Base-by-base conservation (phyloP, 2,329 filamentous ascomycete genomes). In the Fusarium sp. region DNA sequence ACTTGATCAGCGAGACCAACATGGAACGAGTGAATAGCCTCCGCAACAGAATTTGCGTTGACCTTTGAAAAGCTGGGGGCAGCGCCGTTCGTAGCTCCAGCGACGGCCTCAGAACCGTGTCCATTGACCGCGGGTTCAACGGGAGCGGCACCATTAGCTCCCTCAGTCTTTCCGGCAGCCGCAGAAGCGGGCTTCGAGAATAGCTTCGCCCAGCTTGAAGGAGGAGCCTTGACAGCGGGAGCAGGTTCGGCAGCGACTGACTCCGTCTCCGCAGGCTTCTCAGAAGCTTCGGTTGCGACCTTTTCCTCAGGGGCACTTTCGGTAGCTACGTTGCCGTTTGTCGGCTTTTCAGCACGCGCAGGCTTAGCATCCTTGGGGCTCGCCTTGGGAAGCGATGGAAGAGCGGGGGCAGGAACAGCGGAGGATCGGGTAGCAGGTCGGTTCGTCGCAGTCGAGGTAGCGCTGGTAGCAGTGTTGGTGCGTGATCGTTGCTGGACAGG, bases 1-100 rank as follows among this genome's bases (percentile, higher is more conserved):
- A 95, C 84, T 75, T 91, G 93, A 32, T 87, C 83, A 40, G 86
- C 85, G 40, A 85, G 84, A 61, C 88, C 86, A 25, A 94, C 89
- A 56, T 87, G 88, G 79, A 94, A 96, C 29, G 88, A 87, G 52
- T 87, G 87, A 55, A 99, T 85, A 38, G 93, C 92, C 73, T 98
- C 93, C 6, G 89, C 91, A 54, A 97, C 83, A 20, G 92, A 91
- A 78, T 77, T 89, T 25, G 80, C 77, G 58, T 83, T 85, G 22
- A 82, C 75, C 72, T 84, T 84, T 10, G 81, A 71, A 62, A 86
- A 84, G n/a, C 78, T 74, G 18, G 78, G 68, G 10, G 72, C 70
- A 41, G 77, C 67, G 40, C 69, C 74, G 24, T 72, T 74, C n/a
- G 61, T 40, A 30, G 64, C 58, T 49, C 66, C 56, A 20, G 41